Conservation (phyloP, 2,329 filamentous ascomycete genomes). For the Neofusicoccum ribis region DNA sequence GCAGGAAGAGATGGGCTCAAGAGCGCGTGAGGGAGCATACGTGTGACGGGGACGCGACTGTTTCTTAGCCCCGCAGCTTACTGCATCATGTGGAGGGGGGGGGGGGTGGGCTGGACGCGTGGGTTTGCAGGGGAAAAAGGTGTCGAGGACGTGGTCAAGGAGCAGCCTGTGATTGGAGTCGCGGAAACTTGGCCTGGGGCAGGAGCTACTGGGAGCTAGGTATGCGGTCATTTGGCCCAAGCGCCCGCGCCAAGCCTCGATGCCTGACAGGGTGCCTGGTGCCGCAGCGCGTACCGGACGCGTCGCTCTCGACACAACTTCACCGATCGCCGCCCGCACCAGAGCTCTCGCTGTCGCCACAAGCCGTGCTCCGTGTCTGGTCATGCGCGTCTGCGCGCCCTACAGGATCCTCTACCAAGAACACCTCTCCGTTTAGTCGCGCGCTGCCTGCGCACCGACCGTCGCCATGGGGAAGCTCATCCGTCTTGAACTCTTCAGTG, state of each 20-base stretch:
- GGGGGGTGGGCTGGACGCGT: background rate
- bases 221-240: no score
- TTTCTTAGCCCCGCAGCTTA: slow-evolving; percentile 10
- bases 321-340: background rate
- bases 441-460: background rate
- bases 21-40: background rate
- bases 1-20: background rate
- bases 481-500: slow-evolving; percentile 90
- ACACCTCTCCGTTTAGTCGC: background rate
- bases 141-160: slow-evolving; percentile 3
- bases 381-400: slow-evolving; percentile 14
- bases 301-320: slow-evolving; percentile 18
- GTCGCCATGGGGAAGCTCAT: slow-evolving; percentile 87
- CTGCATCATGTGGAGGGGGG: slow-evolving; percentile 5
- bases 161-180: slow-evolving; percentile 13
- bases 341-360: background rate
- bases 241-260: background rate
- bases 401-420: background rate
- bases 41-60: slow-evolving; percentile 2
- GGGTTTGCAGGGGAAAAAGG: background rate
- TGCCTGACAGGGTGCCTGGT: background rate
- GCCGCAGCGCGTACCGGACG: slow-evolving; percentile 16
- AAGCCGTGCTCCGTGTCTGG: slow-evolving; percentile 2
- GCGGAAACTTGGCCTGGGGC: slow-evolving; percentile 11
- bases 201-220: no score